phyloP scores from a whole-genome alignment of 2,329 filamentous ascomycete genomes.

The Trichoderma sp. region DNA sequence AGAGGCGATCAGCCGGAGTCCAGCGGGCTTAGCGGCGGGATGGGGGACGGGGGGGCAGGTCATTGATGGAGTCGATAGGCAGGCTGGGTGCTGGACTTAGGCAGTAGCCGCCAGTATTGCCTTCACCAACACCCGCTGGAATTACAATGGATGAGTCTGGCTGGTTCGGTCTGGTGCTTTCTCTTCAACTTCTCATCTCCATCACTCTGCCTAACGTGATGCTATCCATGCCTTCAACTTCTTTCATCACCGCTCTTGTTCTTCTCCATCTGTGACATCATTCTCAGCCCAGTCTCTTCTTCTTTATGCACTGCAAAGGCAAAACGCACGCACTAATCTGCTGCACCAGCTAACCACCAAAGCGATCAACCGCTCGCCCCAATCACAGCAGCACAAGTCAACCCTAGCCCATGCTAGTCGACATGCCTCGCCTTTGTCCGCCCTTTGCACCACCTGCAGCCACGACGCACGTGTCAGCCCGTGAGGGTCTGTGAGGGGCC shows the following conservation, averaged over 20 bases:
- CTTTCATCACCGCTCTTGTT: background rate
- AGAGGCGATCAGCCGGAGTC: slow-evolving; percentile 8
- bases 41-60: background rate
- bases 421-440: background rate
- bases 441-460: slow-evolving; percentile 12
- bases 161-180: background rate
- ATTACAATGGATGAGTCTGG: background rate
- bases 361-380: background rate
- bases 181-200: background rate
- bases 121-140: background rate
- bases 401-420: background rate
- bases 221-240: background rate
- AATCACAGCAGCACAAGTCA: background rate
- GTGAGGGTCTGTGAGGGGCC: slow-evolving; percentile 29
- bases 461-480: slow-evolving; percentile 36
- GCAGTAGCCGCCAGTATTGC: background rate
- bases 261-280: background rate
- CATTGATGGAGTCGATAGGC: background rate
- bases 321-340: background rate
- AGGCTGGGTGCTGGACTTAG: background rate
- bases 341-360: background rate
- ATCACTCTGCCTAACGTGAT: background rate
- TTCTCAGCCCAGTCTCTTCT: background rate
- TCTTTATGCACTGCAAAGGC: background rate
- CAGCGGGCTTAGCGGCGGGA: slow-evolving; percentile 13